Evolutionary conservation across 2,329 filamentous ascomycete genomes (phyloP).

Genomic region (Aspergillus ustus): DNA sequence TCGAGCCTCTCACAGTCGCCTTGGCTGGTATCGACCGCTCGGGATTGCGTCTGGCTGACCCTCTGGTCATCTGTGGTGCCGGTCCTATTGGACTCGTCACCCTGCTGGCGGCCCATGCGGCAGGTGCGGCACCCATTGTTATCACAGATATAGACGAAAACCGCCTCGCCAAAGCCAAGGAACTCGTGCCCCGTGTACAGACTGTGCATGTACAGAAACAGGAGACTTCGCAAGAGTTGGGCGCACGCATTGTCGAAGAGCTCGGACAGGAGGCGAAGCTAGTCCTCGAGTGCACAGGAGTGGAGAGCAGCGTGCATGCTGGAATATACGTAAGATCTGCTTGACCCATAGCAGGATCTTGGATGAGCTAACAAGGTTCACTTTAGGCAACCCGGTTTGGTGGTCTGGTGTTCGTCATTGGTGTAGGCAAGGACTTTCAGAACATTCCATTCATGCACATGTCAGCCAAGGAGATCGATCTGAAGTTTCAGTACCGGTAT

Average conservation of each 20-base stretch:
- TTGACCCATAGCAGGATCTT: background rate
- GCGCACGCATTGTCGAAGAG: constrained; percentile 18
- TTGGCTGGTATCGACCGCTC: constrained; percentile 25
- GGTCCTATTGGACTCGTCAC: constrained; percentile 27
- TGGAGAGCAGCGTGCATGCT: constrained; percentile 27
- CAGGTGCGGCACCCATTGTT: constrained; percentile 25
- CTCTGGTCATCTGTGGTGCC: constrained; percentile 25
- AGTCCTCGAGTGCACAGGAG: constrained; percentile 27
- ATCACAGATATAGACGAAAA: constrained; percentile 25
- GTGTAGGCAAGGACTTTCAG: constrained; percentile 27
- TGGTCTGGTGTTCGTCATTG: constrained; percentile 26
- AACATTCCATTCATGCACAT: constrained; percentile 29
- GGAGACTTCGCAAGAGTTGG: constrained; percentile 18
- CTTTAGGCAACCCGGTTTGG: constrained; percentile 24
- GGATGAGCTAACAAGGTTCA: background rate
- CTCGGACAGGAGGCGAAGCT: constrained; percentile 26
- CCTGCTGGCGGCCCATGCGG: constrained; percentile 23
- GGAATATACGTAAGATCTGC: constrained; percentile 28
- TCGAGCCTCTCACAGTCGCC: constrained; percentile 25
- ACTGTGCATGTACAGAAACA: constrained; percentile 11
- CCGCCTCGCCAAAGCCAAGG: constrained; percentile 25
- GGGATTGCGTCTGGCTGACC: constrained; percentile 22
- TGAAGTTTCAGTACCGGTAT: constrained; percentile 26
- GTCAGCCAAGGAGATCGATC: constrained; percentile 26
- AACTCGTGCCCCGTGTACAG: constrained; percentile 23